These are phyloP conservation scores for Lentinula guzmanii DNA, from an alignment of 768 basidiomycete genomes.

Conservation along the genomic window DNA sequence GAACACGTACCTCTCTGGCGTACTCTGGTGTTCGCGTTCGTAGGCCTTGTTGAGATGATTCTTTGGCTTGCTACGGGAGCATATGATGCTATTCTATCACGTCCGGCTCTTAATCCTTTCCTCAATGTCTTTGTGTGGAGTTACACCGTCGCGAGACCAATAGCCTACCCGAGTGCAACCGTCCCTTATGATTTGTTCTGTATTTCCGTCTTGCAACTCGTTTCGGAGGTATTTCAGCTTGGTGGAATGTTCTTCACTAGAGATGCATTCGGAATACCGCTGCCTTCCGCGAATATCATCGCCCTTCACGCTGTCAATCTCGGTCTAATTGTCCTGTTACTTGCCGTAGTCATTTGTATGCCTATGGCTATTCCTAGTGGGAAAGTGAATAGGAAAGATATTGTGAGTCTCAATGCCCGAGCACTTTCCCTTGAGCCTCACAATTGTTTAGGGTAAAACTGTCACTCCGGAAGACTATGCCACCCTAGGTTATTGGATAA, in stretches of 20 bases:
- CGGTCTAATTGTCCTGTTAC: constrained; percentile 30
- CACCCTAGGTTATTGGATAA: constrained; percentile 62
- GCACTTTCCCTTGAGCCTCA: neutral
- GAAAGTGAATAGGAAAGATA: constrained; percentile 44
- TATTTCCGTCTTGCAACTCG: constrained; percentile 47
- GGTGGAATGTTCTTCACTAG: constrained; percentile 51
- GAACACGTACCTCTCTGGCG: constrained; percentile 49
- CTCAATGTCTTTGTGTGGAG: constrained; percentile 57
- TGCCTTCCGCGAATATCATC: constrained; percentile 27
- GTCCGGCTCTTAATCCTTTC: constrained; percentile 30
- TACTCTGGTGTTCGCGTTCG: constrained; percentile 45
- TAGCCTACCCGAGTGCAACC: constrained; percentile 47
- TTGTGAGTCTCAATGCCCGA: constrained; percentile 37
- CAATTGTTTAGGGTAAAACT: constrained; percentile 34
- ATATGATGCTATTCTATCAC: constrained; percentile 36
- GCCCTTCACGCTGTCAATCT: constrained; percentile 35
- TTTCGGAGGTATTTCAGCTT: constrained; percentile 39
- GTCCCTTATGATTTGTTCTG: constrained; percentile 59
- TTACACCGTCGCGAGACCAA: constrained; percentile 54
- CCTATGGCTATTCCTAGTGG: constrained; percentile 61
- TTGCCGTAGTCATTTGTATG: constrained; percentile 50
- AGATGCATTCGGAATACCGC: constrained; percentile 32
- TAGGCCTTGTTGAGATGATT: constrained; percentile 52
- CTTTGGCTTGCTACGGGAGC: constrained; percentile 57
- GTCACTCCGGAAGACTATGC: constrained; percentile 78